Conservation (phyloP, 2,329 filamentous ascomycete species). For the Trichophyton mentagrophytes region DNA sequence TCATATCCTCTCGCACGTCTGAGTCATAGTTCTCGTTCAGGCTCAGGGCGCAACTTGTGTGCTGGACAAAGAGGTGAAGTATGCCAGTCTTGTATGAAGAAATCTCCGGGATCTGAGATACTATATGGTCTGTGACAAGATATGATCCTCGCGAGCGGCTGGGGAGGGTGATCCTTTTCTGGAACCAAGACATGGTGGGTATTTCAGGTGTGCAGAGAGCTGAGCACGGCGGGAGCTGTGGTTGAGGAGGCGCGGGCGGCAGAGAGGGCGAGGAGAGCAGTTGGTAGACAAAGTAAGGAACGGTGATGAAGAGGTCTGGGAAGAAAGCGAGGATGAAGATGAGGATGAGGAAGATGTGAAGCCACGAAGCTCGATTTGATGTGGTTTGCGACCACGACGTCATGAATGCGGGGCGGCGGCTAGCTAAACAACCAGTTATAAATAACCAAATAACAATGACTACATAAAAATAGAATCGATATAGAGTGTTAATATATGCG, state of each 20-base stretch:
- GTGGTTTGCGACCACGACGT: conserved; percentile 11
- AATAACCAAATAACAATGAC: neutral
- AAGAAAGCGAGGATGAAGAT: conserved; percentile 40
- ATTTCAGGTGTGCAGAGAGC: conserved; percentile 10
- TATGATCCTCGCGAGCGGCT: conserved; percentile 69
- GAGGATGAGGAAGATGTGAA: conserved; percentile 33
- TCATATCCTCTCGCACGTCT: conserved; percentile 89
- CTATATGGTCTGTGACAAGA: conserved; percentile 69
- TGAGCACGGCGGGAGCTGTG: conserved; percentile 15
- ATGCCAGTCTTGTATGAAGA: conserved; percentile 71
- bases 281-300: conserved; percentile 7
- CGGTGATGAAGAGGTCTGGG: conserved; percentile 29
- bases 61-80: conserved; percentile 84
- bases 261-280: conserved; percentile 14
- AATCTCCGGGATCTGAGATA: conserved; percentile 63
- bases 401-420: conserved; percentile 4
- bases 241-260: conserved; percentile 27
- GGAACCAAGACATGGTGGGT: conserved; percentile 46
- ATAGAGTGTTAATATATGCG: neutral
- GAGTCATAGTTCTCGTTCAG: conserved; percentile 85
- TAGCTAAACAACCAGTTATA: neutral
- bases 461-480: neutral
- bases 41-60: conserved; percentile 80
- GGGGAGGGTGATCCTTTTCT: conserved; percentile 74
- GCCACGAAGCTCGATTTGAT: conserved; percentile 10